phyloP scores from a whole-genome alignment of 192 early-diverging fungal genomes.

The Globomyces pollinis-pini region DNA sequence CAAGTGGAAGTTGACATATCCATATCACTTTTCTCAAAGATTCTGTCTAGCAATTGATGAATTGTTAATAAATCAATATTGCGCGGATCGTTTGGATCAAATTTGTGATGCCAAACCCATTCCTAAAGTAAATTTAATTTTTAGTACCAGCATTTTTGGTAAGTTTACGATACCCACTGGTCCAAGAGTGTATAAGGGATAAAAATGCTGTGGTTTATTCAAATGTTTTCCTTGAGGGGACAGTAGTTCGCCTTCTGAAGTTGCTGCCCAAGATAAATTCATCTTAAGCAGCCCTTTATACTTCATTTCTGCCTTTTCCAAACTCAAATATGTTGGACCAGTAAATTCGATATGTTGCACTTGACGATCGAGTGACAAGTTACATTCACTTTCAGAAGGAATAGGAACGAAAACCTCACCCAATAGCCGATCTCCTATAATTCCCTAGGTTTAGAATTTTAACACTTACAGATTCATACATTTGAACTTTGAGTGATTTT shows the following conservation, averaged over 20 bases:
- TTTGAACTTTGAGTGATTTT: constrained; percentile 26
- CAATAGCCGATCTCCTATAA: constrained; percentile 17
- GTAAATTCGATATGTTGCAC: constrained; percentile 12
- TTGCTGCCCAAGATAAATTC: constrained; percentile 34
- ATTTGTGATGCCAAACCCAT: constrained; percentile 25
- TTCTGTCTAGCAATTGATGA: constrained; percentile 25
- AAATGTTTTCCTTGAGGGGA: background rate
- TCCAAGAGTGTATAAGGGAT: constrained; percentile 20
- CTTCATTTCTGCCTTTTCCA: background rate
- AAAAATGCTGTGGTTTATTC: constrained; percentile 10
- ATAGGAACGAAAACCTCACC: constrained; percentile 33
- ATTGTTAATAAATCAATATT: constrained; percentile 29
- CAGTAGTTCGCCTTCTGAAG: constrained; percentile 23
- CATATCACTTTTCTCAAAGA: constrained; percentile 10
- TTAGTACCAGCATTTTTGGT: constrained; percentile 23
- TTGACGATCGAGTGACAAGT: constrained; percentile 12
- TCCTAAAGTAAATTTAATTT: constrained; percentile 15
- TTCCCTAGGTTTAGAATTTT: background rate
- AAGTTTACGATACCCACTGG: constrained; percentile 23
- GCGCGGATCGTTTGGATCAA: constrained; percentile 45
- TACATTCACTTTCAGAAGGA: constrained; percentile 24
- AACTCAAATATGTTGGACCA: constrained; percentile 12
- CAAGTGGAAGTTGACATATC: constrained; percentile 2
- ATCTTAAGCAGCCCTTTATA: constrained; percentile 22
- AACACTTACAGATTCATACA: constrained; percentile 30